Evolutionary conservation across 495 filamentous ascomycete genomes (phyloP).

Genomic region (Penicillium turbatum): DNA sequence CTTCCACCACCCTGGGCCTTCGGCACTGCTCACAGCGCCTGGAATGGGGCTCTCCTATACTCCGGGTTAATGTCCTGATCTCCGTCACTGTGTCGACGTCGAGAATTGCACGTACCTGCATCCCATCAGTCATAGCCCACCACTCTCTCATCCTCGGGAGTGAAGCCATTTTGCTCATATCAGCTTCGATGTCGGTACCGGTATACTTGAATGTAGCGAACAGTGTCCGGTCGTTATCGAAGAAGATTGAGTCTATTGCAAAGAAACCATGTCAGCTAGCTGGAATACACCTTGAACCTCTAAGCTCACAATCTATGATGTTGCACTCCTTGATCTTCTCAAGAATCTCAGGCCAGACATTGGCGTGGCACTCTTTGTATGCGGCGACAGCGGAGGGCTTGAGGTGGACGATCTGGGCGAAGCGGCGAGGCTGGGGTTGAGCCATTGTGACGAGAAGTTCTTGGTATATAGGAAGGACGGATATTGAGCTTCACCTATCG

Average conservation of each 20-base stretch:
- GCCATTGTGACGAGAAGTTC: slow-evolving; percentile 17
- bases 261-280: background rate
- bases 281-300: background rate
- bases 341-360: slow-evolving; percentile 71
- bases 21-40: slow-evolving; percentile 58
- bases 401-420: slow-evolving; percentile 67
- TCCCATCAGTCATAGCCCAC: slow-evolving; percentile 74
- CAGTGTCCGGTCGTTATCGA: slow-evolving; percentile 57
- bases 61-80: background rate
- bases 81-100: background rate
- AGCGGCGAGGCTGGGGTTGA: slow-evolving; percentile 41
- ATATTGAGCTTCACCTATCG: background rate
- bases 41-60: slow-evolving; percentile 49
- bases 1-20: slow-evolving; percentile 69
- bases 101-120: slow-evolving; percentile 48
- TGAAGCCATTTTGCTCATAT: slow-evolving; percentile 67
- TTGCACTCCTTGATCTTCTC: slow-evolving; percentile 68
- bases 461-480: background rate
- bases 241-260: slow-evolving; percentile 65
- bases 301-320: slow-evolving; percentile 60
- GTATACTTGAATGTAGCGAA: slow-evolving; percentile 75
- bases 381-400: slow-evolving; percentile 57
- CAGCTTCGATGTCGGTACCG: slow-evolving; percentile 60
- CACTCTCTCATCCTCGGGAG: slow-evolving; percentile 69
- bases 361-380: slow-evolving; percentile 69